Base-by-base conservation (phyloP, 306 rosid genomes). In the Vigna hirtella region DNA sequence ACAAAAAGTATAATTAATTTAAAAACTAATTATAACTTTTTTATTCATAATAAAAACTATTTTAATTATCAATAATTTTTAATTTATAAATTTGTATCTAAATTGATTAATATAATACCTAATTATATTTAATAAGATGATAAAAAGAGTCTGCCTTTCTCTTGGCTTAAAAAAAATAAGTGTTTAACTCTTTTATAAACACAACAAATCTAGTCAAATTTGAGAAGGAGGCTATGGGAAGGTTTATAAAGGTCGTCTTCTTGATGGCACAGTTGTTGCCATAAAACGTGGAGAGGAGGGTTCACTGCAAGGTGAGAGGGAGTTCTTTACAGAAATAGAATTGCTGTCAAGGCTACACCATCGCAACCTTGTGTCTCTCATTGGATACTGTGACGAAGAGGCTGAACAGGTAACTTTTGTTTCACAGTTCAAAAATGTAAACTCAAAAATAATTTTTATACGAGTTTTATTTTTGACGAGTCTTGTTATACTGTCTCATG, bases 141-240 rank as follows among this genome's bases (percentile, higher is more conserved):
- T 18, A 18, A 18, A 18, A 18, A 18, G 20, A 18, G 20, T 18
- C 20, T 18, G 20, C 20, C 20, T 18, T 18, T 18, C 20, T 18
- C 20, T 18, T 18, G 20, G 20, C 20, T 18, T 18, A 18, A 18
- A 18, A 18, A 18, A 18, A 18, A 18, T 18, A 18, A 18, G 20
- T 18, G 0, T 18, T 18, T 18, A 18, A 18, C 20, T 18, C 20
- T 18, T 18, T 18, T 18, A 18, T 18, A 18, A 18, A 18, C 20
- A 18, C 20, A 18, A 18, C 20, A 18, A 18, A 18, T 18, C 20
- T 18, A 18, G 20, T 28, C 85, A 85, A 84, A 79, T 92, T 73
- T 96, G 97, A 58, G 86, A 87, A 80, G 96, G 97, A 4, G 97
- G 97, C 47, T 92, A 92, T 72, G 97, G 97, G 50, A 92, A 82